Percentiles rank a stretch among this genome's conserved stretches.
Conservation (phyloP, 73 alveolate genomes). For the Blepharisma japonicum region DNA sequence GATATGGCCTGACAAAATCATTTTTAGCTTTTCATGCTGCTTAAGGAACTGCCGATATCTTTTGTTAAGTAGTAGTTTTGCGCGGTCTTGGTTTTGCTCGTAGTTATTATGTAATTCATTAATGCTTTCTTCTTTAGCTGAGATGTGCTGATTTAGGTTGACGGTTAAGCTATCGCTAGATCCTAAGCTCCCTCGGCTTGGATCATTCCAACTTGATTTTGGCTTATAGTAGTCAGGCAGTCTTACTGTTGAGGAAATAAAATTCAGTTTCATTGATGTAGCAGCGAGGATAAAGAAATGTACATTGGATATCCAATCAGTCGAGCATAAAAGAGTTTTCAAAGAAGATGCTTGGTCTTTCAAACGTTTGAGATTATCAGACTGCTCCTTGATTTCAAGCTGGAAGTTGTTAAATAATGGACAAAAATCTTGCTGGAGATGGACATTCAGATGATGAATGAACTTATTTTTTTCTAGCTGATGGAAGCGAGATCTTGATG, state of each 20-base stretch:
- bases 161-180: not conserved
- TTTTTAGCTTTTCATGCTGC: not conserved
- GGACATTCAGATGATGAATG: not conserved
- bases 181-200: no score
- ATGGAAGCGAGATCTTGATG: not conserved
- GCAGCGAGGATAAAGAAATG: slow-evolving; percentile 17
- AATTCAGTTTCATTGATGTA: slow-evolving; percentile 17
- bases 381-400: slow-evolving; percentile 20
- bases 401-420: not conserved
- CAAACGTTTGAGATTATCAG: not conserved
- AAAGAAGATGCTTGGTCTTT: not conserved
- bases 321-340: not conserved
- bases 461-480: not conserved
- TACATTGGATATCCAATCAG: not conserved
- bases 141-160: not conserved
- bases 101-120: not conserved
- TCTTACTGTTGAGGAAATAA: not conserved
- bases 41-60: not conserved
- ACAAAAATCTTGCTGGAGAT: not conserved
- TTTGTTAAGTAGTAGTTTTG: not conserved
- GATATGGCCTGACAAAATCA: not conserved
- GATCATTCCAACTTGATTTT: no score
- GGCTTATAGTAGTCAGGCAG: no score
- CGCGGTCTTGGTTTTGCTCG: slow-evolving; percentile 23
- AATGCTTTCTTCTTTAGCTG: not conserved